A percentile compares a stretch with the other conserved stretches of the same genome.
Evolutionary conservation across 1,284 basidiomycete species (phyloP).

Genomic region (Lentinula novae-zelandiae): DNA sequence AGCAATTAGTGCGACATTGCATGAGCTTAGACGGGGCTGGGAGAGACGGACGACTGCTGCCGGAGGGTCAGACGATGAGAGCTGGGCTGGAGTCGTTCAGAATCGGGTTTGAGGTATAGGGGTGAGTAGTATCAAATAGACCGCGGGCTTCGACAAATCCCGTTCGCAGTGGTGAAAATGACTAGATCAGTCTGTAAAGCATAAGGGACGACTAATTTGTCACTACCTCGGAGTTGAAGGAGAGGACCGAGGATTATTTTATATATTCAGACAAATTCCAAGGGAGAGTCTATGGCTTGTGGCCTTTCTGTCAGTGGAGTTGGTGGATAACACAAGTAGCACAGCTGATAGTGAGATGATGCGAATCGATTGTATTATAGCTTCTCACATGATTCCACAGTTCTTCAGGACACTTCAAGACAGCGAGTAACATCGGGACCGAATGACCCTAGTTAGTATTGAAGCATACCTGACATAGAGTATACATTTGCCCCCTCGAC

Average conservation of each 20-base stretch:
- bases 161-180: neutral
- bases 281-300: too few species aligned
- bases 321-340: too few species aligned
- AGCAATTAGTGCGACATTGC: constrained; percentile 64
- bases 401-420: too few species aligned
- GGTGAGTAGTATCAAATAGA: neutral
- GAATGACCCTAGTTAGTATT: too few species aligned
- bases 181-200: neutral
- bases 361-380: too few species aligned
- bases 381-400: too few species aligned
- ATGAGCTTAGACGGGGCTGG: constrained; percentile 79
- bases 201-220: neutral
- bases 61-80: constrained; percentile 13
- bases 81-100: constrained; percentile 9
- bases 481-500: too few species aligned
- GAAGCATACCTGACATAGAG: too few species aligned
- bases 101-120: constrained; percentile 1
- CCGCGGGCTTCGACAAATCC: neutral
- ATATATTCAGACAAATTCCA: neutral
- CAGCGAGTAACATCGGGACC: too few species aligned
- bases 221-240: neutral
- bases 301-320: too few species aligned
- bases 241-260: neutral
- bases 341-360: too few species aligned
- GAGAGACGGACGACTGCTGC: constrained; percentile 37